Conservation (phyloP, 306 rosid species). For the Sphenostylis stenocarpa region DNA sequence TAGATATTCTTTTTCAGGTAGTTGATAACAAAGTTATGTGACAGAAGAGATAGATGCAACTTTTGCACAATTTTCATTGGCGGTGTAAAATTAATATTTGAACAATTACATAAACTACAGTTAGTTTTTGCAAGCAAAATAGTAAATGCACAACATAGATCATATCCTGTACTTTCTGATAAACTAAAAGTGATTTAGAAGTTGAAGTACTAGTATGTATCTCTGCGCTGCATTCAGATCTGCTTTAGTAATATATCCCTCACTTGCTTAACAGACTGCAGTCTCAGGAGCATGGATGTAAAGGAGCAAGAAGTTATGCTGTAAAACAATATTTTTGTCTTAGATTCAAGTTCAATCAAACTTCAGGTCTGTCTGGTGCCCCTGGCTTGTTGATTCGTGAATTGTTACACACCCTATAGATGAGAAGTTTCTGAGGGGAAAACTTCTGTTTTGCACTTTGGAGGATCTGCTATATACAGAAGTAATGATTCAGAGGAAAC, state of each 20-base stretch:
- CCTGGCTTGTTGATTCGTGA: not conserved
- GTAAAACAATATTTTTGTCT: conserved; percentile 26
- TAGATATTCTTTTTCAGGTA: not conserved
- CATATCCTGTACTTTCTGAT: conserved; percentile 6
- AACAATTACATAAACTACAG: conserved; percentile 10
- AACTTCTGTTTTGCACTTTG: not conserved
- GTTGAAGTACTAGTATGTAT: conserved; percentile 13
- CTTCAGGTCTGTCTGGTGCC: not conserved
- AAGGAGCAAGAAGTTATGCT: conserved; percentile 27
- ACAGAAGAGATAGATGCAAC: not conserved
- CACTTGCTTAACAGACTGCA: conserved; percentile 43
- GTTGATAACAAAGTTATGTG: not conserved
- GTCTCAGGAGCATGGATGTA: conserved; percentile 14
- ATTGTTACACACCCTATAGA: not conserved
- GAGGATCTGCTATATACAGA: conserved; percentile 11
- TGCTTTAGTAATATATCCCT: conserved; percentile 33
- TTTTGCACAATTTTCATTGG: conserved; percentile 14
- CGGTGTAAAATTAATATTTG: conserved; percentile 2
- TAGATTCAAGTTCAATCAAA: conserved; percentile 31
- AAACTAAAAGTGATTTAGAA: conserved; percentile 33
- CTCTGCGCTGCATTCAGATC: conserved; percentile 8
- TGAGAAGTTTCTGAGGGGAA: not conserved
- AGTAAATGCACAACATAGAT: conserved; percentile 17
- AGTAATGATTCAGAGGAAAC: conserved; percentile 18
- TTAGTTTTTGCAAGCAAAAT: not conserved